Percentiles rank a stretch among this genome's conserved stretches.
Evolutionary conservation across 169 alveolate species (phyloP).

Genomic region (Plasmodium knowlesi): DNA sequence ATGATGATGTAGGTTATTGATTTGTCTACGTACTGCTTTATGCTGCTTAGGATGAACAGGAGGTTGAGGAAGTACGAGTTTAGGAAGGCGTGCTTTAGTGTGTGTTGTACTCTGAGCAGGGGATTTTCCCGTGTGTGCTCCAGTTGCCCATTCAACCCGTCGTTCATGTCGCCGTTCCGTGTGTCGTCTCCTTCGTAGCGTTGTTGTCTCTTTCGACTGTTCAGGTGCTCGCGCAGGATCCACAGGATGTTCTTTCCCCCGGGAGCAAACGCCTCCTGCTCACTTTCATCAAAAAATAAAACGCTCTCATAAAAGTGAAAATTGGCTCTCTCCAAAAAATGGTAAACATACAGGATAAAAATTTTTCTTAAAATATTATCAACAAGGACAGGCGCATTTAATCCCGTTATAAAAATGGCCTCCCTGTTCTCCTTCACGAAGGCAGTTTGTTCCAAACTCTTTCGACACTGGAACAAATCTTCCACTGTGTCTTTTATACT

Average conservation of each 20-base stretch:
- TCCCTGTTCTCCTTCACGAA: neutral
- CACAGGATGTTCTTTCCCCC: neutral
- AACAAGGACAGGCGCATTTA: slow-evolving; percentile 18
- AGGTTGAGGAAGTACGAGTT: slow-evolving; percentile 49
- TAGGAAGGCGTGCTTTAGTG: slow-evolving; percentile 40
- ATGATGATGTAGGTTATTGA: slow-evolving; percentile 12
- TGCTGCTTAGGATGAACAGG: slow-evolving; percentile 46
- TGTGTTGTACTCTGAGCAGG: neutral
- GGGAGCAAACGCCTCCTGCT: neutral
- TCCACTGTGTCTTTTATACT: slow-evolving; percentile 32
- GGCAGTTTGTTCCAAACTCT: neutral
- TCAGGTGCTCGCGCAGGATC: slow-evolving; percentile 1
- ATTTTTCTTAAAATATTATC: slow-evolving; percentile 27
- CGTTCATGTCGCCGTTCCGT: neutral
- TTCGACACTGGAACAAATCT: slow-evolving; percentile 31
- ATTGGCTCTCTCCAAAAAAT: slow-evolving; percentile 47
- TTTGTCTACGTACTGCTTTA: slow-evolving; percentile 55
- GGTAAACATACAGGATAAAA: slow-evolving; percentile 36
- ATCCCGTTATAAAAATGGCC: neutral
- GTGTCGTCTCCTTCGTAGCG: neutral
- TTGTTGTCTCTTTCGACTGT: neutral
- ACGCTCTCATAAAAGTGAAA: slow-evolving; percentile 28
- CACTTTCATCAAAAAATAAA: slow-evolving; percentile 55
- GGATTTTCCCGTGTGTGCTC: neutral
- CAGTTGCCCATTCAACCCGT: too few relatives aligned